A percentile compares a stretch with the other conserved stretches of the same genome.
These are phyloP conservation scores for Paraphysoderma sedebokerense DNA, from an alignment of 371 early-diverging fungal genomes.

Conservation along the genomic window DNA sequence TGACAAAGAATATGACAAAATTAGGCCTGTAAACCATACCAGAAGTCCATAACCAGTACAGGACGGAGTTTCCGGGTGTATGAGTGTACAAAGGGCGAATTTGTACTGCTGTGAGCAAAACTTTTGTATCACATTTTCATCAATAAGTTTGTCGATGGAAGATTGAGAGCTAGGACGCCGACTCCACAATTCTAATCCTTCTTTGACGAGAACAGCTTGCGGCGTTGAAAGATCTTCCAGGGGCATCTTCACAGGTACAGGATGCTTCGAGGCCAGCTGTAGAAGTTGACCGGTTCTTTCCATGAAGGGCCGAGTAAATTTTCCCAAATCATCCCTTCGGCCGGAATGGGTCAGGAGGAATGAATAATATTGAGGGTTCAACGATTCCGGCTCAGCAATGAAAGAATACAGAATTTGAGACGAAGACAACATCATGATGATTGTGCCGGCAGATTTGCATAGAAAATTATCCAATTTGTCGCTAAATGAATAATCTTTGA, in stretches of 20 bases:
- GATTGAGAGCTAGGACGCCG: no score
- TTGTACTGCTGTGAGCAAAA: no score
- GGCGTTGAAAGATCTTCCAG: no score
- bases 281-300: slow-evolving; percentile 10
- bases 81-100: neutral
- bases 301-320: slow-evolving; percentile 27
- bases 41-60: neutral
- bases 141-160: no score
- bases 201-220: no score
- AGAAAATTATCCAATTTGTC: slow-evolving; percentile 31
- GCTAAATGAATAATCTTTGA: slow-evolving; percentile 17
- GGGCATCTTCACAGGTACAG: no score
- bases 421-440: slow-evolving; percentile 46
- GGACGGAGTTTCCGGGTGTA: neutral
- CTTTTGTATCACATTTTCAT: no score
- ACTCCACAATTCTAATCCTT: no score
- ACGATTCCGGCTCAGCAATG: slow-evolving; percentile 35
- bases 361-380: slow-evolving; percentile 40
- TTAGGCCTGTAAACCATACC: no score
- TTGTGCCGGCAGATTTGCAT: slow-evolving; percentile 30
- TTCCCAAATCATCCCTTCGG: slow-evolving; percentile 28
- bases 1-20: no score
- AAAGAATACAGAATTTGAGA: slow-evolving; percentile 43
- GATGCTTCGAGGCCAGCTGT: neutral
- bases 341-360: slow-evolving; percentile 49